Conservation (phyloP, 129 eudicot genomes). For the Sambucus nigra region DNA sequence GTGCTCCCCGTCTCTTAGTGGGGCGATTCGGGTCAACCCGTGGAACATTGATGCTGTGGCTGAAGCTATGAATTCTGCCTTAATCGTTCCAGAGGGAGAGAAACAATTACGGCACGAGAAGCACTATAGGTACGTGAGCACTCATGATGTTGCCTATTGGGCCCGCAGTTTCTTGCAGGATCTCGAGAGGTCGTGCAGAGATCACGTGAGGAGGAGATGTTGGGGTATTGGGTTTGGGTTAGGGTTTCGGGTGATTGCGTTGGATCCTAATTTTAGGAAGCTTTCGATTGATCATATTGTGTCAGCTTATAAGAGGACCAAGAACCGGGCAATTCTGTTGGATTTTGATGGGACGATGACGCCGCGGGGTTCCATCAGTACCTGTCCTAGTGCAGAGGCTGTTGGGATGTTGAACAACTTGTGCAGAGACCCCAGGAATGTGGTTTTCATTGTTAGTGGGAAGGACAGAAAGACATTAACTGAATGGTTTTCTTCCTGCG, state of each 20-base stretch:
- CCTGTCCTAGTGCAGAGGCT: slow-evolving; percentile 50
- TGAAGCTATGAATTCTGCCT: slow-evolving; percentile 80
- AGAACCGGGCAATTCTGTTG: slow-evolving; percentile 70
- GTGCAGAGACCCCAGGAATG: slow-evolving; percentile 72
- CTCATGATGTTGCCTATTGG: slow-evolving; percentile 90
- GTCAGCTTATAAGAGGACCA: slow-evolving; percentile 75
- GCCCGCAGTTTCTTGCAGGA: slow-evolving; percentile 82
- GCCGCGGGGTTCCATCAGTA: slow-evolving; percentile 41
- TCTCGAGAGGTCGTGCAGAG: slow-evolving; percentile 81
- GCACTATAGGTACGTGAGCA: slow-evolving; percentile 71
- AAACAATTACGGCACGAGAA: slow-evolving; percentile 90
- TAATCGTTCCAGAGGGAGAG: slow-evolving; percentile 51
- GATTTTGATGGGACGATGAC: slow-evolving; percentile 80
- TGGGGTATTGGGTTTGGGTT: slow-evolving; percentile 96
- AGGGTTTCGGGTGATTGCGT: slow-evolving; percentile 77
- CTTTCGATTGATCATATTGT: slow-evolving; percentile 78
- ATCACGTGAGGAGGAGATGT: slow-evolving; percentile 73
- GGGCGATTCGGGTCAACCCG: slow-evolving; percentile 84
- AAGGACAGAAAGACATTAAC: slow-evolving; percentile 56
- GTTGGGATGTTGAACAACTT: slow-evolving; percentile 45
- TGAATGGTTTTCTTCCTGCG: slow-evolving; percentile 79
- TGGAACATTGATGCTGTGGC: slow-evolving; percentile 90
- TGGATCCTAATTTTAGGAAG: slow-evolving; percentile 77
- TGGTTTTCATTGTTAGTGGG: slow-evolving; percentile 78
- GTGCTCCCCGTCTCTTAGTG: slow-evolving; percentile 88